phyloP scores from a whole-genome alignment of 352 stramenopile genomes.

The Phytophthora hibernalis region DNA sequence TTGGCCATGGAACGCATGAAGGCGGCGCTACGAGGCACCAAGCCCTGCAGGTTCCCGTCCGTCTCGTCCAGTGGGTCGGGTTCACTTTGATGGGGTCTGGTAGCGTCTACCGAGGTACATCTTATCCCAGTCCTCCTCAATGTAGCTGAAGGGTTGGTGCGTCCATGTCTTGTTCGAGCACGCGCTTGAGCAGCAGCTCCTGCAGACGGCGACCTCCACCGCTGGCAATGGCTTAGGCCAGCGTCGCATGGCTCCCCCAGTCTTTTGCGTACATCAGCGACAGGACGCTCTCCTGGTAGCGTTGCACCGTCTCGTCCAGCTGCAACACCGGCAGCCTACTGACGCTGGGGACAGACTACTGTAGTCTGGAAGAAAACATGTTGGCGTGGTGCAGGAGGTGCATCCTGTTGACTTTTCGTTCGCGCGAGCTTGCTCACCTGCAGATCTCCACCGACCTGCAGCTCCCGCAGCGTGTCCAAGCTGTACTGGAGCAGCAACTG shows the following conservation, averaged over 20 bases:
- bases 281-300: slow-evolving; percentile 83
- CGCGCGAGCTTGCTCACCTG: too few relatives aligned
- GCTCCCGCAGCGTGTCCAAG: too few relatives aligned
- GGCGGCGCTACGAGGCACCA: slow-evolving; percentile 74
- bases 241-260: slow-evolving; percentile 70
- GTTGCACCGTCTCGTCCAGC: slow-evolving; percentile 89
- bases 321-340: slow-evolving; percentile 91
- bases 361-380: too few relatives aligned
- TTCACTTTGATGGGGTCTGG: slow-evolving; percentile 93
- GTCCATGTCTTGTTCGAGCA: slow-evolving; percentile 79
- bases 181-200: slow-evolving; percentile 68
- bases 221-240: slow-evolving; percentile 63
- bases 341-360: too few relatives aligned
- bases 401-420: too few relatives aligned
- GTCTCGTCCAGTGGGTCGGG: slow-evolving; percentile 83
- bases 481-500: too few relatives aligned
- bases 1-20: slow-evolving; percentile 87
- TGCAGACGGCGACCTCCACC: slow-evolving; percentile 65
- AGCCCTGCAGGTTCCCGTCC: slow-evolving; percentile 71
- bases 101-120: slow-evolving; percentile 93
- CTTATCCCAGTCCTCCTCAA: slow-evolving; percentile 92
- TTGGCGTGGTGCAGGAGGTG: too few relatives aligned
- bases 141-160: slow-evolving; percentile 94
- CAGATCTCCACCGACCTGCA: too few relatives aligned
- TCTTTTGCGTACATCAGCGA: slow-evolving; percentile 73